Conservation (phyloP, 805 yeast genomes). For the Saturnispora halmiae region DNA sequence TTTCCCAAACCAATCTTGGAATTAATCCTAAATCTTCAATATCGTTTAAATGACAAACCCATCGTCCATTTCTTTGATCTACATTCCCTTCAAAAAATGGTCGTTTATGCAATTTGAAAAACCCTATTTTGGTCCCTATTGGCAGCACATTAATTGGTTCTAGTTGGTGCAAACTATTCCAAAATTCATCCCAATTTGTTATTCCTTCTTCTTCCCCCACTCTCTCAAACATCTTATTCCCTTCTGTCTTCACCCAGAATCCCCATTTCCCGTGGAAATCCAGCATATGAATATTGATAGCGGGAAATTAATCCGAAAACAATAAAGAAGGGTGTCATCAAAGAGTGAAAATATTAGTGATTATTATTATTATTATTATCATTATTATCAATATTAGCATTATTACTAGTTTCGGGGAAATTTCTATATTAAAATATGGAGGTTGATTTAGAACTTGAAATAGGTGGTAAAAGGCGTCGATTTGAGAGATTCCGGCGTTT, state of each 20-base stretch:
- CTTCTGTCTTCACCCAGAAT: neutral
- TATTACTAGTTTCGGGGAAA: no score
- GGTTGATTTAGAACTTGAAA: no score
- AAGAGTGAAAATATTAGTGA: no score
- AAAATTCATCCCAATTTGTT: conserved; percentile 36
- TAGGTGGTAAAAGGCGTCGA: no score
- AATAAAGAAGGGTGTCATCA: neutral
- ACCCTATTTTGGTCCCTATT: conserved; percentile 43
- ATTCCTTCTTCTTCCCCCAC: neutral
- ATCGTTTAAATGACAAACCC: conserved; percentile 34
- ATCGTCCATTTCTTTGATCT: conserved; percentile 53
- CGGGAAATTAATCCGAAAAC: neutral
- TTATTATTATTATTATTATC: no score
- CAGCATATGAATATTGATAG: neutral
- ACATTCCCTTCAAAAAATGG: conserved; percentile 56
- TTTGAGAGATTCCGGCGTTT: no score
- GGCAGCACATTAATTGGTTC: conserved; percentile 33
- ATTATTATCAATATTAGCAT: no score
- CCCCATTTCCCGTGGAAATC: neutral
- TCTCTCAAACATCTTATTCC: neutral
- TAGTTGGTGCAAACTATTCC: conserved; percentile 35
- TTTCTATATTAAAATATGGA: no score
- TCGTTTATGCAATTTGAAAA: conserved; percentile 50
- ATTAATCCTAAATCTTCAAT: conserved; percentile 16
- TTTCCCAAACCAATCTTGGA: conserved; percentile 43